These are phyloP conservation scores for Lathyrus aphaca DNA, from an alignment of 306 rosid species.

Conservation along the genomic window DNA sequence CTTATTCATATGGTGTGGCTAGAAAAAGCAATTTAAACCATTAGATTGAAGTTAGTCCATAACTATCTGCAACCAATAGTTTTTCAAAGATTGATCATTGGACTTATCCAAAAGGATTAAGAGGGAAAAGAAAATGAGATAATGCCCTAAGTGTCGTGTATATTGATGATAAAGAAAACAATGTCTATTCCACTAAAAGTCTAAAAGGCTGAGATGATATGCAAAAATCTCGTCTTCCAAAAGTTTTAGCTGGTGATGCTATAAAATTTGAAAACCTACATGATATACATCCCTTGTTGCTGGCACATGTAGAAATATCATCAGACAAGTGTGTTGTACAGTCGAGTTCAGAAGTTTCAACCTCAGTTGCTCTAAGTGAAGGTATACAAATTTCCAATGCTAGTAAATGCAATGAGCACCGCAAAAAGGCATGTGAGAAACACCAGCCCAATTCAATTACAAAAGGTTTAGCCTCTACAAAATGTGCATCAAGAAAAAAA, in stretches of 20 bases:
- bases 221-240: slow-evolving; percentile 41
- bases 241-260: slow-evolving; percentile 26
- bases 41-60: no score
- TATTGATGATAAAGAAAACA: slow-evolving; percentile 49
- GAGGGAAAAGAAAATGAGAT: no score
- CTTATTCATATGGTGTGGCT: no score
- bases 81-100: no score
- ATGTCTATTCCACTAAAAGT: slow-evolving; percentile 24
- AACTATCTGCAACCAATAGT: no score
- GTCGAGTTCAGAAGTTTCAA: slow-evolving; percentile 35
- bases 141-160: slow-evolving; percentile 19
- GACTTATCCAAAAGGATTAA: no score
- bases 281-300: slow-evolving; percentile 36
- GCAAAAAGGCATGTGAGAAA: slow-evolving; percentile 46
- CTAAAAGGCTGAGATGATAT: slow-evolving; percentile 29
- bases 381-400: slow-evolving; percentile 40
- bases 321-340: slow-evolving; percentile 35
- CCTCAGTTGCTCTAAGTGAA: slow-evolving; percentile 30
- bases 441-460: slow-evolving; percentile 52
- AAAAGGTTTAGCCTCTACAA: no score
- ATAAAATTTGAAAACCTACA: slow-evolving; percentile 27
- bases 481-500: no score
- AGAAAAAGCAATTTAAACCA: no score
- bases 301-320: slow-evolving; percentile 40
- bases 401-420: slow-evolving; percentile 32